These are phyloP conservation scores for Diphasiastrum complanatum DNA, from an alignment of 83 land plant genomes.

Conservation along the genomic window DNA sequence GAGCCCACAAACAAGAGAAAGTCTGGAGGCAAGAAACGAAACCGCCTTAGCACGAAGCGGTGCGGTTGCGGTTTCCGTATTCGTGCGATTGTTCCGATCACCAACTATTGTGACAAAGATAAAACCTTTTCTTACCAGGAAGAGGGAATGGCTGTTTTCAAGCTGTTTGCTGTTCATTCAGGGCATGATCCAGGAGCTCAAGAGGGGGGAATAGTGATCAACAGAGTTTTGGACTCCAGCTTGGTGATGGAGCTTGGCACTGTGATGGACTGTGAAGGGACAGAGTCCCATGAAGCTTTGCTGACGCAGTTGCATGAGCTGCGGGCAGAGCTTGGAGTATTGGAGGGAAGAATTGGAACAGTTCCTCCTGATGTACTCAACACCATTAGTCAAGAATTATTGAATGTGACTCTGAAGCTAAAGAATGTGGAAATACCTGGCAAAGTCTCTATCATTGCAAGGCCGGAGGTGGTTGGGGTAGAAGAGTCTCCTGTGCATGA, in stretches of 20 bases:
- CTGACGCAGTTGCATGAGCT: neutral
- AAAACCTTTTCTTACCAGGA: conserved; percentile 13
- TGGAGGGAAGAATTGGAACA: neutral
- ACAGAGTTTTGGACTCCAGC: neutral
- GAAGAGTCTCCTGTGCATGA: neutral
- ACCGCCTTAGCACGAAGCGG: neutral
- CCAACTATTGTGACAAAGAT: conserved; percentile 2
- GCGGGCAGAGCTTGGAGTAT: neutral
- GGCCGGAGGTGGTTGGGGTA: neutral
- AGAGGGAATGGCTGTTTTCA: conserved; percentile 9
- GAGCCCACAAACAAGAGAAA: conserved; percentile 11
- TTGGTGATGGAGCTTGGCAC: neutral
- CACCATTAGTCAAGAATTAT: neutral
- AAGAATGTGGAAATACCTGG: neutral
- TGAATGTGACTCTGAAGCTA: neutral
- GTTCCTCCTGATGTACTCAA: neutral
- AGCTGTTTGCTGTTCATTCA: conserved; percentile 12
- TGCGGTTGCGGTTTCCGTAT: conserved; percentile 11
- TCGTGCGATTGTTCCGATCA: conserved; percentile 10
- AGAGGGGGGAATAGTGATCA: conserved; percentile 4
- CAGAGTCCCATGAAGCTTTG: conserved; percentile 1
- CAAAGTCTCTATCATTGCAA: neutral
- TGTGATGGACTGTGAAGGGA: too few relatives aligned
- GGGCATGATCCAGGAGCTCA: conserved; percentile 13
- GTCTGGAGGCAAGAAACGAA: neutral